Percentiles rank a stretch among this genome's conserved stretches.
phyloP scores from a whole-genome alignment of 1,139 yeast species.

The Sugiyamaella pinicola region DNA sequence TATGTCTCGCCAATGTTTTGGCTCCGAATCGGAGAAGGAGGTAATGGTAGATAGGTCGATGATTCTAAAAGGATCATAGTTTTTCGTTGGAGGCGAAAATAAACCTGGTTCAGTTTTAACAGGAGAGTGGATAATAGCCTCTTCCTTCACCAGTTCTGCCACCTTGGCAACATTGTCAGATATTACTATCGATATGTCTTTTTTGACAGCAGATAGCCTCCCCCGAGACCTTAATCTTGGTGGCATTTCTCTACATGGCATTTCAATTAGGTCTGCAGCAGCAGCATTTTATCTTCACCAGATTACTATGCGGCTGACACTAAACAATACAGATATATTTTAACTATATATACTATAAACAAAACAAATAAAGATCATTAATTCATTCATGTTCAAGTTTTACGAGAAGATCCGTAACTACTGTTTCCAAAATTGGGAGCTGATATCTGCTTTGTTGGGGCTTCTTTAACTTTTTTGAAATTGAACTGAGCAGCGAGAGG shows the following conservation, averaged over 20 bases:
- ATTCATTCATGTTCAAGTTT: constrained; percentile 16
- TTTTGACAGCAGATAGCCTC: not conserved
- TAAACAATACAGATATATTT: not conserved
- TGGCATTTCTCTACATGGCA: constrained; percentile 2
- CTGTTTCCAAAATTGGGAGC: constrained; percentile 28
- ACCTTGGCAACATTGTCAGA: too few relatives aligned
- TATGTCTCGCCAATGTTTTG: constrained; percentile 46
- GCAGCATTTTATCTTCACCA: not conserved
- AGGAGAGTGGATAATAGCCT: not conserved
- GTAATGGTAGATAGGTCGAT: constrained; percentile 11
- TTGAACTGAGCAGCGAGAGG: constrained; percentile 79
- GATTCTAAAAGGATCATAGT: constrained; percentile 11
- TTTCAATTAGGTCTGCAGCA: not conserved
- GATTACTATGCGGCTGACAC: constrained; percentile 1
- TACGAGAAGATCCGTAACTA: constrained; percentile 16
- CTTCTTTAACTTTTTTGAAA: constrained; percentile 55
- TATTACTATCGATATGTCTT: too few relatives aligned
- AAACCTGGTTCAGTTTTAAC: not conserved
- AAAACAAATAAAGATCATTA: constrained; percentile 11
- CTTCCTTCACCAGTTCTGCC: not conserved
- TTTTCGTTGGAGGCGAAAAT: constrained; percentile 3
- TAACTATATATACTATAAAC: constrained; percentile 10
- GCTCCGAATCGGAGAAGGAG: constrained; percentile 20
- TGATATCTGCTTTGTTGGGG: constrained; percentile 32
- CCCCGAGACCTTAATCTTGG: constrained; percentile 13